Base-by-base conservation (phyloP, 352 stramenopile species). In the Phytophthora cryptogea region DNA sequence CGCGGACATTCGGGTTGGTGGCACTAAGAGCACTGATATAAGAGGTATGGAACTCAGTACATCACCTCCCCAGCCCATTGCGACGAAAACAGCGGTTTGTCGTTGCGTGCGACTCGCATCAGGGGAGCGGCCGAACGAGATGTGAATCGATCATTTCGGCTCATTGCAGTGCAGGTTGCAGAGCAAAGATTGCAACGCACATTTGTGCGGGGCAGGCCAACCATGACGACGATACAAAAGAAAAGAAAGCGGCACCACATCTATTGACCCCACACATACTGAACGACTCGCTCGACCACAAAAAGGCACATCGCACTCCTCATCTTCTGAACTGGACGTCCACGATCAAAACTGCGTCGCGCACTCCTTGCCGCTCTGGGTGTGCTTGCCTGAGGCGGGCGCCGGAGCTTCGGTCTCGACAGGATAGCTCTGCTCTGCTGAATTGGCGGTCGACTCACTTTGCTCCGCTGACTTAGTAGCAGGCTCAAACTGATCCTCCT, bases 71-170 rank as follows among this genome's bases (percentile, higher is more conserved):
- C 54, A 68, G 58, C 42, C 27, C 31, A 40, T 28, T 56, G 36
- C 51, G 37, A 41, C 28, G 58, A 66, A 65, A 69, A 69, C 61
- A 69, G 54, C 54, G 31, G 52, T 52, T 52, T 26, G 26, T 16
- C 20, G 36, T 3, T 35, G 32, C 9, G 32, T 50, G 27, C 33
- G 37, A 39, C 28, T 41, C 46, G 46, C 32, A 42, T 43, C 31
- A 32, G 44, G 4, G 41, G 54, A 40, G 43, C 26, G 48, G n/a
- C 59, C 60, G 54, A 68, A 68, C 30, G 54, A 54, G 60, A 64
- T 59, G 46, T 64, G 53, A 52, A 53, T 50, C 32, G 54, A 52
- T 68, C 60, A 68, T 68, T 68, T 55, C 32, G 53, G 53, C 51
- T 68, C 54, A 59, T 64, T 36, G 27, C 48, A 57, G 30, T 14